Conservation (phyloP, 306 rosid species). For the Purshia tridentata region DNA sequence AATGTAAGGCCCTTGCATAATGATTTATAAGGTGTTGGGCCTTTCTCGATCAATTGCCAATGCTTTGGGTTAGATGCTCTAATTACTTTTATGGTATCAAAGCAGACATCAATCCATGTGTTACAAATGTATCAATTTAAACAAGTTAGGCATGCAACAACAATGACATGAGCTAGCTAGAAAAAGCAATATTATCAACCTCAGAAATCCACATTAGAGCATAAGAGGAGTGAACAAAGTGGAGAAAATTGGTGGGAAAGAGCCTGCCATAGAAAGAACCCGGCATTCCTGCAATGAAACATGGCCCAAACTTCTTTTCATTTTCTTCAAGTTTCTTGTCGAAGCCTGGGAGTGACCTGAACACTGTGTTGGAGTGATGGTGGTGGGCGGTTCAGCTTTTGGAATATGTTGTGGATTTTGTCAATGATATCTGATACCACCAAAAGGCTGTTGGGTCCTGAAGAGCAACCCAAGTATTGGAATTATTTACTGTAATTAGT, state of each 20-base stretch:
- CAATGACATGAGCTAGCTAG: too few relatives aligned
- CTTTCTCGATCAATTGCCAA: too few relatives aligned
- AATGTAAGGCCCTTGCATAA: too few relatives aligned
- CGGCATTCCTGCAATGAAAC: constrained; percentile 44
- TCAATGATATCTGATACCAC: constrained; percentile 22
- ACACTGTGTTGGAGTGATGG: constrained; percentile 35
- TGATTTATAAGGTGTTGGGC: too few relatives aligned
- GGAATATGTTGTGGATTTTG: neutral
- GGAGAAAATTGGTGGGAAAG: constrained; percentile 35
- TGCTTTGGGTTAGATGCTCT: too few relatives aligned
- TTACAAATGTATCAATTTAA: too few relatives aligned
- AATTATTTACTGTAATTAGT: too few relatives aligned
- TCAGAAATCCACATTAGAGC: constrained; percentile 47
- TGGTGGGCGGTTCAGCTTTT: neutral
- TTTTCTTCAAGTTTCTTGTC: neutral
- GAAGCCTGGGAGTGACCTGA: constrained; percentile 39
- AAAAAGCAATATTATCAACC: constrained; percentile 11
- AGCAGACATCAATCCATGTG: too few relatives aligned
- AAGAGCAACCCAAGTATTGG: constrained; percentile 58
- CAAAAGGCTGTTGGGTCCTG: constrained; percentile 31
- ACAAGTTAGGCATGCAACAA: too few relatives aligned
- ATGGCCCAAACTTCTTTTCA: constrained; percentile 25
- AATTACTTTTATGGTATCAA: too few relatives aligned
- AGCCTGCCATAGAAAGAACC: constrained; percentile 48
- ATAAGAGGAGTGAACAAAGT: constrained; percentile 47